Percentiles rank a stretch among this genome's conserved stretches.
phyloP scores from a whole-genome alignment of 345 rosid genomes.

The Camelina hispida region DNA sequence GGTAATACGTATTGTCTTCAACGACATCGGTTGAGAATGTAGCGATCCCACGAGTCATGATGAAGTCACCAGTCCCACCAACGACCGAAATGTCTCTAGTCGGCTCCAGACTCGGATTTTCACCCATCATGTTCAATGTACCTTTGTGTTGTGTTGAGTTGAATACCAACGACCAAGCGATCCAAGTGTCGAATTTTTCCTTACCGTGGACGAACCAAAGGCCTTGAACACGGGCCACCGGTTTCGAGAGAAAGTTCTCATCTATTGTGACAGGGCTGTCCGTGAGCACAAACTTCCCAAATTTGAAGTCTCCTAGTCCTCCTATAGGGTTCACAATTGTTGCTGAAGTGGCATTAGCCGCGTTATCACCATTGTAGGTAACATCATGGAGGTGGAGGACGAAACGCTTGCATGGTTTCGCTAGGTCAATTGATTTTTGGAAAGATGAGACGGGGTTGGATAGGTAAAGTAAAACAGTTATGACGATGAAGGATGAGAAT shows the following conservation, averaged over 20 bases:
- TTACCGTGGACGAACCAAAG: not conserved
- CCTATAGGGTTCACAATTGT: conserved; percentile 3
- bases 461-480: not conserved
- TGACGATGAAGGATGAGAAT: not conserved
- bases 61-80: not conserved
- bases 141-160: conserved; percentile 7
- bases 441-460: not conserved
- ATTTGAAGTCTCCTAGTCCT: not conserved
- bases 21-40: not conserved
- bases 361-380: not conserved
- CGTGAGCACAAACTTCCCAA: not conserved
- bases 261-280: conserved; percentile 3
- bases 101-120: not conserved
- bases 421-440: not conserved
- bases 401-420: conserved; percentile 3
- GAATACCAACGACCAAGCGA: not conserved
- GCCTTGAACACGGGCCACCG: conserved; percentile 16
- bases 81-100: not conserved
- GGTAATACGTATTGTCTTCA: conserved; percentile 14
- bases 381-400: not conserved
- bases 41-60: not conserved
- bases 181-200: not conserved
- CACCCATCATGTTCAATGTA: not conserved
- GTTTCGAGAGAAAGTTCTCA: conserved; percentile 6
- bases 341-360: not conserved